phyloP scores from a whole-genome alignment of 768 basidiomycete species.

The Royoungia palumana region DNA sequence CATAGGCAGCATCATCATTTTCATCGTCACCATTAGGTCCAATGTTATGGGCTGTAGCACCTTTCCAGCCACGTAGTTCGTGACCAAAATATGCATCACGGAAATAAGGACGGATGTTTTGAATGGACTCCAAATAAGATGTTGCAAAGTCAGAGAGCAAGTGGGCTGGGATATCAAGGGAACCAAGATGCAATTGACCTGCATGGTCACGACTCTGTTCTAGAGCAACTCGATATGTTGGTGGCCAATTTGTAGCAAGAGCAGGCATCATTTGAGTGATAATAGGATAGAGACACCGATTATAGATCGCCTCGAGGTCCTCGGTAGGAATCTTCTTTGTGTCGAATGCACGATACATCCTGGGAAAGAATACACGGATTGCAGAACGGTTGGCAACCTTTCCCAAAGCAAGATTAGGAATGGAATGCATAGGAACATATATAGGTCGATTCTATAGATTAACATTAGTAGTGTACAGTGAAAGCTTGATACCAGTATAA shows the following conservation, averaged over 20 bases:
- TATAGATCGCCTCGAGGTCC: neutral
- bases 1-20: neutral
- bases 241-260: constrained; percentile 1
- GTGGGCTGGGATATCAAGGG: neutral
- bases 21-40: too few relatives aligned
- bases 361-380: neutral
- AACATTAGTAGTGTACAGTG: too few relatives aligned
- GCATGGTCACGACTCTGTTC: neutral
- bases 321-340: neutral
- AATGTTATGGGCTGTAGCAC: neutral
- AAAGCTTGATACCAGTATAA: too few relatives aligned
- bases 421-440: neutral
- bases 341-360: neutral
- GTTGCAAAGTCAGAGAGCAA: neutral
- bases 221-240: neutral
- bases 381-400: neutral
- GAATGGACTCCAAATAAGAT: neutral
- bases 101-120: neutral
- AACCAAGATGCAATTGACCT: neutral
- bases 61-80: constrained; percentile 12
- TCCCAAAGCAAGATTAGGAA: neutral
- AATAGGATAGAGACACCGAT: neutral
- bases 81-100: constrained; percentile 9
- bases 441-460: too few relatives aligned
- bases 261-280: neutral